Base-by-base conservation (phyloP, 2,329 filamentous ascomycete species). In the Penicillium hordei region DNA sequence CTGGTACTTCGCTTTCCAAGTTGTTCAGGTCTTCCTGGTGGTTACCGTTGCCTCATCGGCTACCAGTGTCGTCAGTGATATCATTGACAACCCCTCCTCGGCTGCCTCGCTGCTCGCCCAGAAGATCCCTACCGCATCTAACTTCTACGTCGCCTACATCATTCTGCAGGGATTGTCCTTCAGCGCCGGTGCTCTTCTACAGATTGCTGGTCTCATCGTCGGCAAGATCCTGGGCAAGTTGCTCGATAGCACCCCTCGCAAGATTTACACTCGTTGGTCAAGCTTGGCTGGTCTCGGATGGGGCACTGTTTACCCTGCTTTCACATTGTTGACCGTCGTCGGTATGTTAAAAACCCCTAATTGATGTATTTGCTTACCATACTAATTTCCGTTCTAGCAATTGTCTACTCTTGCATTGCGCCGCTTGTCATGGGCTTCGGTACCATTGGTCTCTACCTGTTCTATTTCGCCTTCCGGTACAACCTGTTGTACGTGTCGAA, bases 71-170 rank as follows among this genome's bases (percentile, higher is more conserved):
- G 81, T 86, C 1, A 77, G 82, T 25, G 67, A 85, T 21, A 87
- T 95, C 48, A 78, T 86, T 15, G 39, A 86, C 0, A 66, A 91
- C 4, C 91, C 92, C 0, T 72, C 78, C 2, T 76, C 76, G 0
- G 83, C 86, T 7, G 85, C 91, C 0, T 76, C 72, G 0, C 76
- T 95, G 39, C 81, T 96, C 4, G 88, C 92, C 0, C 69, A 81
- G 17, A 89, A 90, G 58, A 81, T 99, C 6, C 94, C 94, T 19
- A 87, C 85, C 55, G 87, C 91, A 0, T 93, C 92, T 60, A 97
- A 96, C 76, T 95, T 97, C 71, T 99, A 97, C 75, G 88, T 97
- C 21, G 91, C 89, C 0, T 99, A 97, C 77, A 95, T 99, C 64
- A 86, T 97, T 33, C 85, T 99, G 3, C 94, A 97, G 75, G 95